A percentile compares a stretch with the other conserved stretches of the same genome.
These are phyloP conservation scores for Blastocystis sp. DNA, from an alignment of 352 stramenopile species.

Conservation along the genomic window DNA sequence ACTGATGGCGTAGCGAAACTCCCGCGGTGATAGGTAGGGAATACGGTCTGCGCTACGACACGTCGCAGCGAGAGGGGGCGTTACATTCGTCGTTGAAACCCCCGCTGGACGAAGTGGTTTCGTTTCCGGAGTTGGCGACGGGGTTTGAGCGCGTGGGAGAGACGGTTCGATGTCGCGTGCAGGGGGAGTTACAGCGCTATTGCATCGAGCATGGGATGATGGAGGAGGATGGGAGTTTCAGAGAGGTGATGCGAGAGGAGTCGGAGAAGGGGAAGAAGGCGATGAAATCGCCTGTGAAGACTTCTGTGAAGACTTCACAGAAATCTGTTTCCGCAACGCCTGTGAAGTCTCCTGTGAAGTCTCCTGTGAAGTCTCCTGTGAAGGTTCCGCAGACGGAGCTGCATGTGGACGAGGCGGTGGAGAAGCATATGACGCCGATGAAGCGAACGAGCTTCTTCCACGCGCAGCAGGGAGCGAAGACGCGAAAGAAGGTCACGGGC, in stretches of 20 bases:
- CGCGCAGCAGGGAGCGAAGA: neutral
- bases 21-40: neutral
- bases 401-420: neutral
- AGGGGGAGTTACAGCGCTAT: constrained; percentile 12
- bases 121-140: constrained; percentile 24
- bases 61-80: neutral
- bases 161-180: constrained; percentile 16
- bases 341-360: too few relatives aligned
- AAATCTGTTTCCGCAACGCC: too few relatives aligned
- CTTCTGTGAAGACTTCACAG: neutral
- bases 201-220: neutral
- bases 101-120: neutral
- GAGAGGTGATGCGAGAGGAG: neutral
- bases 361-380: too few relatives aligned
- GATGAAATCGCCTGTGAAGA: neutral
- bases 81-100: neutral
- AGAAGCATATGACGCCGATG: constrained; percentile 12
- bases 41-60: constrained; percentile 28
- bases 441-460: neutral
- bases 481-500: neutral
- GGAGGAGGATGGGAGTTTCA: neutral
- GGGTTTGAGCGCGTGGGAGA: neutral
- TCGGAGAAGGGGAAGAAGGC: neutral
- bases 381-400: neutral
- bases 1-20: neutral